A percentile compares a stretch with the other conserved stretches of the same genome.
phyloP scores from a whole-genome alignment of 2,329 filamentous ascomycete species.

The Coniella lustricola region DNA sequence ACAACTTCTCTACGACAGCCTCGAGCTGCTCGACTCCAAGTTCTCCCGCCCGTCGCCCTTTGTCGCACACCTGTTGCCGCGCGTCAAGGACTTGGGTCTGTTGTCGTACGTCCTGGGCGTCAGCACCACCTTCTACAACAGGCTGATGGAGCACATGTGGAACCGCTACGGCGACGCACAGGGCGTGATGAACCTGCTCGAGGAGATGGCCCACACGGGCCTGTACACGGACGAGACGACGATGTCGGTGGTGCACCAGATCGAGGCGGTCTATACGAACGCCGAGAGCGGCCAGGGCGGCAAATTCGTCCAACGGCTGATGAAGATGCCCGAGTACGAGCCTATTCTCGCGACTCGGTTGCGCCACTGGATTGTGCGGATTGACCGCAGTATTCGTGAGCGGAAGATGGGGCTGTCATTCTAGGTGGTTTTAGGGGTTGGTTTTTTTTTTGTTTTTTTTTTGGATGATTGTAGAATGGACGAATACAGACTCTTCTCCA shows the following conservation, averaged over 20 bases:
- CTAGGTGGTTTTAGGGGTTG: not conserved
- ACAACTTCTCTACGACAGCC: slow-evolving; percentile 49
- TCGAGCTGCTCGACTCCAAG: slow-evolving; percentile 47
- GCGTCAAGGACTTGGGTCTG: slow-evolving; percentile 60
- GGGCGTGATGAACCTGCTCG: slow-evolving; percentile 48
- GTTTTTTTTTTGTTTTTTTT: not conserved
- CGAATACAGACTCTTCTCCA: not conserved
- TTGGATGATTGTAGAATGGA: not conserved
- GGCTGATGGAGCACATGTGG: slow-evolving; percentile 57
- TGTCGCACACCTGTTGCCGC: slow-evolving; percentile 55
- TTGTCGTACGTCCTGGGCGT: slow-evolving; percentile 66
- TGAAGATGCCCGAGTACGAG: slow-evolving; percentile 32
- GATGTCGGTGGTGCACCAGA: slow-evolving; percentile 28
- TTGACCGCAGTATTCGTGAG: slow-evolving; percentile 22
- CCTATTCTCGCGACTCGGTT: slow-evolving; percentile 23
- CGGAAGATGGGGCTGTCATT: not conserved
- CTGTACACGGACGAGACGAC: slow-evolving; percentile 49
- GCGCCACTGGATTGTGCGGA: slow-evolving; percentile 23
- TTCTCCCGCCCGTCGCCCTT: slow-evolving; percentile 55
- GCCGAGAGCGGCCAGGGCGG: slow-evolving; percentile 16
- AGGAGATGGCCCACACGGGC: slow-evolving; percentile 60
- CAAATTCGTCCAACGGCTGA: slow-evolving; percentile 26
- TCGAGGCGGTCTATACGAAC: slow-evolving; percentile 22
- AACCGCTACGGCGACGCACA: slow-evolving; percentile 49
- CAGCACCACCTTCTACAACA: slow-evolving; percentile 63